phyloP scores from a whole-genome alignment of 2,329 filamentous ascomycete genomes.

The Fonsecaea pugnacius region DNA sequence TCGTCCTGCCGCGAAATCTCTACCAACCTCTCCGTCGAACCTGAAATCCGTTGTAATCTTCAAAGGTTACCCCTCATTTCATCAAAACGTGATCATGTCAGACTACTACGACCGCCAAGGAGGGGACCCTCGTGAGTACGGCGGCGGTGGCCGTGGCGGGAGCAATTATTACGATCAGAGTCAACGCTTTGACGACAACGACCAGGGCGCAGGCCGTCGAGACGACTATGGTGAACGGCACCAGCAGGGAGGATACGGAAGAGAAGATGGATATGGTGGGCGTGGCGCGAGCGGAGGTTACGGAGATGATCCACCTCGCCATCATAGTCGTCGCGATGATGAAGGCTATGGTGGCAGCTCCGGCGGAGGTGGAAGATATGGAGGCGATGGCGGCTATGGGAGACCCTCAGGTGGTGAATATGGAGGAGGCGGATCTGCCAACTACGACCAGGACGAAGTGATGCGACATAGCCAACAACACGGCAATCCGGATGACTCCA shows the following conservation, averaged over 20 bases:
- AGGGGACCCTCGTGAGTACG: conserved; percentile 31
- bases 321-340: conserved; percentile 28
- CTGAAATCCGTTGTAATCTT: background rate
- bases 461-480: conserved; percentile 61
- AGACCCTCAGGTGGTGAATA: conserved; percentile 41
- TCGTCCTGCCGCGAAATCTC: background rate
- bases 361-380: conserved; percentile 18
- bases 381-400: conserved; percentile 30
- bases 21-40: background rate
- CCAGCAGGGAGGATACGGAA: conserved; percentile 21
- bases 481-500: conserved; percentile 56
- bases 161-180: conserved; percentile 34
- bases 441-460: conserved; percentile 60
- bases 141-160: conserved; percentile 32
- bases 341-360: conserved; percentile 23
- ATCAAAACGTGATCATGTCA: conserved; percentile 24
- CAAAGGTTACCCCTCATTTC: background rate
- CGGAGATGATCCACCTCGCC: conserved; percentile 19
- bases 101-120: conserved; percentile 32
- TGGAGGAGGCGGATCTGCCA: conserved; percentile 31
- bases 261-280: conserved; percentile 24
- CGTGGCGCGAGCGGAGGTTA: background rate
- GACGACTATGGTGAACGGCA: conserved; percentile 30
- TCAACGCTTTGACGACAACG: conserved; percentile 31
- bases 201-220: conserved; percentile 25